Evolutionary conservation across 2,329 filamentous ascomycete genomes (phyloP), one percentile per base, ranked within the genome.

Genomic region (Clonostachys sp.): DNA sequence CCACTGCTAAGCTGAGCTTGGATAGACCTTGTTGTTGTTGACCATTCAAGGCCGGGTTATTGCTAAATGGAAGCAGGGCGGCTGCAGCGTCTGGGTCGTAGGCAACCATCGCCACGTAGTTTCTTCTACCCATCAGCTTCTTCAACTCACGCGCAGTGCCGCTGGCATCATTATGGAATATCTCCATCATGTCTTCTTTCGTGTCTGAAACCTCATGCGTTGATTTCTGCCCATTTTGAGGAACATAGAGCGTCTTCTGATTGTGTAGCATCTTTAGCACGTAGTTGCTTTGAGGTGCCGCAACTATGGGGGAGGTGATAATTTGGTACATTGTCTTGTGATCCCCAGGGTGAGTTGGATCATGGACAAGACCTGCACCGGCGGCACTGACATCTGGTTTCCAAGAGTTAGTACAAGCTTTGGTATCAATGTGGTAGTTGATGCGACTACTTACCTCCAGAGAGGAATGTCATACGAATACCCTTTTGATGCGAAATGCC

Each of bases 141-240:
- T 91, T 91, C 61, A 91, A 77, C 65, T 96, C 92, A 42, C 91
- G 79, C 1, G 84, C 75, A 35, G 82, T 75, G n/a, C 94, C 92
- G 46, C 86, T 89, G 14, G 94, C 90, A 58, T 99, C 94, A 8
- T 86, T 89, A 59, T 94, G 90, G 78, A 99, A 99, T 55, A 99
- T 95, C 73, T 99, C 94, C 88, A 99, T 95, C 94, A 99, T 99
- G 69, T 99, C 94, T 67, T 99, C 94, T 68, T 99, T 97, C 42
- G 94, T 99, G 64, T 99, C 94, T 2, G 85, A 87, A 2, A 88
- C 79, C 53, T 85, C 80, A 51, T 90, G 82, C 2, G 78, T 86
- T 1, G 87, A 84, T 54, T 81, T 80, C 48, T 90, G 83, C 2
- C 92, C 92, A 66, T 99, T 99, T 47, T 81, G 77, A 0, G 94